Percentiles rank a stretch among this genome's conserved stretches.
Evolutionary conservation across 2,329 filamentous ascomycete genomes (phyloP).

Genomic region (Talaromyces sp.): DNA sequence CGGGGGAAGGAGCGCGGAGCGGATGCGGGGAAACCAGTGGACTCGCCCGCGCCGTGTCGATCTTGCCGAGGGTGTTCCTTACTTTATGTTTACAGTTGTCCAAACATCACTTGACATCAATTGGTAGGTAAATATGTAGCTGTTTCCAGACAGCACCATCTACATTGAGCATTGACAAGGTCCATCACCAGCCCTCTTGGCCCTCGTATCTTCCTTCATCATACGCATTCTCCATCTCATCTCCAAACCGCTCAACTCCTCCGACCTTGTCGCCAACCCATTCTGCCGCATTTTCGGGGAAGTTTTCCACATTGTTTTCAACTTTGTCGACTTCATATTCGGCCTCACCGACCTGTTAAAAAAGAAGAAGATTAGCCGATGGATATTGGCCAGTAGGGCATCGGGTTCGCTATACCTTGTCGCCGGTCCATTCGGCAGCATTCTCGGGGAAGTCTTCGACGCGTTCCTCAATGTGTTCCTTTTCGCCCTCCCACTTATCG

Average conservation of each 20-base stretch:
- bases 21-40: conserved; percentile 2
- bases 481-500: conserved; percentile 29
- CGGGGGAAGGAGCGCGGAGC: not conserved
- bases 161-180: not conserved
- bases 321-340: conserved; percentile 29
- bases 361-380: not conserved
- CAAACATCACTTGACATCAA: not conserved
- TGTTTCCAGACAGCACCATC: not conserved
- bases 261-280: conserved; percentile 40
- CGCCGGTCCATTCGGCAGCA: conserved; percentile 40
- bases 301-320: conserved; percentile 29
- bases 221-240: conserved; percentile 40
- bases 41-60: not conserved
- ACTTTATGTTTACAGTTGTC: no score
- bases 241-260: conserved; percentile 39
- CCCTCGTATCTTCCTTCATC: conserved; percentile 34
- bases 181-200: conserved; percentile 17
- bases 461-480: conserved; percentile 26
- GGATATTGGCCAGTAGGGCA: not conserved
- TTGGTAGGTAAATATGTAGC: conserved; percentile 8
- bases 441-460: conserved; percentile 40
- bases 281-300: conserved; percentile 32
- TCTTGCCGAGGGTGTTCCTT: not conserved
- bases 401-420: conserved; percentile 22
- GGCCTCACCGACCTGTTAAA: conserved; percentile 30